Conservation (phyloP, 225 moss, liverwort and hornwort genomes). For the Bryoerythrophyllum caledonicum region DNA sequence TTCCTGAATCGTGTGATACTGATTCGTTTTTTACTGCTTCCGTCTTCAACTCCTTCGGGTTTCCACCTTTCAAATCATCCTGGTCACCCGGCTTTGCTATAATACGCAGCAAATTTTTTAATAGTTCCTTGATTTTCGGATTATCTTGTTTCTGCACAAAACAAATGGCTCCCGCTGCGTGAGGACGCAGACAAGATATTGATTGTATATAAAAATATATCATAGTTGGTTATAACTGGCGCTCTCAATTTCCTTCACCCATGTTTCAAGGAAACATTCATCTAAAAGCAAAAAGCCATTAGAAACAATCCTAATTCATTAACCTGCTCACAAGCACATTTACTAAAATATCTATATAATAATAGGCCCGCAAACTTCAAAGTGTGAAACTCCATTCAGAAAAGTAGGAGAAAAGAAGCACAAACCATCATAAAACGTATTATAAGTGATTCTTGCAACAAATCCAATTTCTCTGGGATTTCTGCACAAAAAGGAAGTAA, state of each 20-base stretch:
- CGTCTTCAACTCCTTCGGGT: conserved; percentile 21
- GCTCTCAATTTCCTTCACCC: conserved; percentile 16
- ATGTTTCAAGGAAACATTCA: conserved; percentile 4
- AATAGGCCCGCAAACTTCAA: neutral
- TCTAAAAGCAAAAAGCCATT: neutral
- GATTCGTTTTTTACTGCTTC: conserved; percentile 26
- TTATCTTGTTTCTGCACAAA: conserved; percentile 43
- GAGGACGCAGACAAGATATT: conserved; percentile 8
- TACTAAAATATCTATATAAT: neutral
- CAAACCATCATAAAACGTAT: conserved; percentile 47
- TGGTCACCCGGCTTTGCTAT: conserved; percentile 24
- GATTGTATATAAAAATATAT: neutral
- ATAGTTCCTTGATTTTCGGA: conserved; percentile 33
- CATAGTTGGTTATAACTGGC: neutral
- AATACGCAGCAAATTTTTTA: conserved; percentile 37
- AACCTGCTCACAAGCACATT: conserved; percentile 7
- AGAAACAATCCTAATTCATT: neutral
- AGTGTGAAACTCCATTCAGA: neutral
- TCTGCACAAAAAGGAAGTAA: conserved; percentile 33
- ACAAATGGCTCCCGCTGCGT: conserved; percentile 9
- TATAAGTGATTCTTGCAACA: conserved; percentile 49
- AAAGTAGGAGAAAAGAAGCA: conserved; percentile 11
- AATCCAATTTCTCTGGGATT: conserved; percentile 31
- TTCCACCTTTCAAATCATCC: conserved; percentile 27
- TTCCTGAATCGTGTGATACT: conserved; percentile 22